phyloP scores from a whole-genome alignment of 2,329 filamentous ascomycete species.

The Magnaporthiopsis poae region DNA sequence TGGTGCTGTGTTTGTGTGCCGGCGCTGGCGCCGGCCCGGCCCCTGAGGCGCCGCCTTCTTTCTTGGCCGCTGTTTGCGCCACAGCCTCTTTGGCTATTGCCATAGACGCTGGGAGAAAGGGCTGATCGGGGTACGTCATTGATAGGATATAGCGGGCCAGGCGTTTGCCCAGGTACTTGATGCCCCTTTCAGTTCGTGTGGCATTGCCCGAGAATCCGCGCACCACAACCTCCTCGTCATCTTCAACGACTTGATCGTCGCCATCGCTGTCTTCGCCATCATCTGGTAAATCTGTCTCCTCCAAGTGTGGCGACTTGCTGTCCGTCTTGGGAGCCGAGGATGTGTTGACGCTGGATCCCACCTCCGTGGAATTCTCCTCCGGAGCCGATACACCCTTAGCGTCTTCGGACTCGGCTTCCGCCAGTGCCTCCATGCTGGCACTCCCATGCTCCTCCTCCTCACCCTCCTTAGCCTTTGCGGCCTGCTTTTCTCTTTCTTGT shows the following conservation, averaged over 20 bases:
- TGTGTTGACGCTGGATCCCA: not conserved
- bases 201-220: slow-evolving; percentile 84
- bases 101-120: slow-evolving; percentile 60
- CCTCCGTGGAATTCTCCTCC: slow-evolving; percentile 7
- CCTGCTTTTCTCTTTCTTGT: slow-evolving; percentile 5
- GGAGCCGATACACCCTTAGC: slow-evolving; percentile 12
- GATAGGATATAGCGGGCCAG: slow-evolving; percentile 82
- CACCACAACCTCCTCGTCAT: slow-evolving; percentile 78
- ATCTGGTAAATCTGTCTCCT: not conserved
- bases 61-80: slow-evolving; percentile 18
- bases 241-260: slow-evolving; percentile 47
- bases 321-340: not conserved
- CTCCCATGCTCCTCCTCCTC: not conserved
- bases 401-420: slow-evolving; percentile 11
- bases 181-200: slow-evolving; percentile 82
- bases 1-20: slow-evolving; percentile 41
- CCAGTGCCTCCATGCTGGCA: slow-evolving; percentile 6
- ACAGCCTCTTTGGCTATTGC: slow-evolving; percentile 33
- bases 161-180: slow-evolving; percentile 92
- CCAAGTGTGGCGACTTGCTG: not conserved
- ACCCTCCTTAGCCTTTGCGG: slow-evolving; percentile 11
- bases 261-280: slow-evolving; percentile 18
- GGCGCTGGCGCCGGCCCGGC: slow-evolving; percentile 25
- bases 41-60: not conserved
- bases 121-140: slow-evolving; percentile 89